Evolutionary conservation across 306 rosid genomes (phyloP).

Genomic region (Gastrolobium villosum): DNA sequence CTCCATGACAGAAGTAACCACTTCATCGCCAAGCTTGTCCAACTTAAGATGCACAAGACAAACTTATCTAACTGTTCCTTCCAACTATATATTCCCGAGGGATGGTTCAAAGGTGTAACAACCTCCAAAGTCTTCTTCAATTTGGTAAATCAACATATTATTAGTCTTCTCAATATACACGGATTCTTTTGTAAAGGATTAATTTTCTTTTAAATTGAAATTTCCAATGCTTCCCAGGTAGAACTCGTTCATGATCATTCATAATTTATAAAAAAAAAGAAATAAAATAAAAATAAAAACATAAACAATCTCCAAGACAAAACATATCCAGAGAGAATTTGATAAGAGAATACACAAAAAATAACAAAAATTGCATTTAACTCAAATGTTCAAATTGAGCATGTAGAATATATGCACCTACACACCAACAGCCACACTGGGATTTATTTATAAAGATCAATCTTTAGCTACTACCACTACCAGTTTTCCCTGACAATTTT

Average conservation of each 20-base stretch:
- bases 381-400: conserved; percentile 40
- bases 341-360: conserved; percentile 38
- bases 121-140: background rate
- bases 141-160: background rate
- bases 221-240: background rate
- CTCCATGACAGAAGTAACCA: background rate
- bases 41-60: conserved; percentile 18
- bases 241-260: background rate
- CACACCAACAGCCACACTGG: conserved; percentile 5
- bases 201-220: conserved; percentile 8
- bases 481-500: conserved; percentile 48
- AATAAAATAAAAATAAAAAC: background rate
- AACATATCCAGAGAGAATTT: conserved; percentile 14
- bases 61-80: background rate
- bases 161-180: background rate
- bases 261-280: background rate
- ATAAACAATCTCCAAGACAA: background rate
- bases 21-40: conserved; percentile 13
- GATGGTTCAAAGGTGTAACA: background rate
- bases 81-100: background rate
- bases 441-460: conserved; percentile 40
- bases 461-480: background rate
- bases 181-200: background rate
- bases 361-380: conserved; percentile 32
- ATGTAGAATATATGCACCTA: conserved; percentile 28